These are phyloP conservation scores for Chaetomidium leptoderma DNA, from an alignment of 495 filamentous ascomycete genomes.

Conservation along the genomic window DNA sequence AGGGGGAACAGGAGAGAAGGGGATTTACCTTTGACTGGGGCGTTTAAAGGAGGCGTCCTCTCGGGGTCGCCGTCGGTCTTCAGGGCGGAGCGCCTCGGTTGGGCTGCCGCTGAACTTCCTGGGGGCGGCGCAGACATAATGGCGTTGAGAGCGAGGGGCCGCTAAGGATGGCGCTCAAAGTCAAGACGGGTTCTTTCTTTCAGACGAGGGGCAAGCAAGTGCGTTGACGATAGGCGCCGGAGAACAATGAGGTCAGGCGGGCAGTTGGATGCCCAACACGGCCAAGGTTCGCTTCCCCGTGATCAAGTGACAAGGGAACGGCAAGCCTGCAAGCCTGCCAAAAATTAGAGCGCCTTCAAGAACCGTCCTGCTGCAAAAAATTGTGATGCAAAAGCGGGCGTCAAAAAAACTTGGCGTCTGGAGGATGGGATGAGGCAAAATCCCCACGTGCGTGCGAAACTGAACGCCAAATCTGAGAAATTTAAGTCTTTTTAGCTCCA, in stretches of 20 bases:
- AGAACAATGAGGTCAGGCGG: conserved; percentile 3
- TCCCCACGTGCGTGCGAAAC: no score
- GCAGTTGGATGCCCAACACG: not conserved
- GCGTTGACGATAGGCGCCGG: not conserved
- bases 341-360: not conserved
- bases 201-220: not conserved
- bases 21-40: conserved; percentile 43
- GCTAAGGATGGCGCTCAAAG: no score
- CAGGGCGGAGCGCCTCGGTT: conserved; percentile 41
- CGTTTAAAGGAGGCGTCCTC: conserved; percentile 32
- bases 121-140: conserved; percentile 29
- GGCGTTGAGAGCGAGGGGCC: not conserved
- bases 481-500: no score
- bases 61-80: conserved; percentile 42
- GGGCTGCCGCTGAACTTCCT: conserved; percentile 18
- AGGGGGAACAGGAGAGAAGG: not conserved
- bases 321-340: no score
- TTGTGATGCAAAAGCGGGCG: no score
- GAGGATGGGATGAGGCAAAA: no score
- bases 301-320: not conserved
- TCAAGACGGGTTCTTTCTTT: not conserved
- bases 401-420: no score
- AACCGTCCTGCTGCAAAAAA: no score
- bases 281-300: not conserved
- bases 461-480: no score